phyloP scores from a whole-genome alignment of 371 early-diverging fungal species.

The Funneliformis caledonium region DNA sequence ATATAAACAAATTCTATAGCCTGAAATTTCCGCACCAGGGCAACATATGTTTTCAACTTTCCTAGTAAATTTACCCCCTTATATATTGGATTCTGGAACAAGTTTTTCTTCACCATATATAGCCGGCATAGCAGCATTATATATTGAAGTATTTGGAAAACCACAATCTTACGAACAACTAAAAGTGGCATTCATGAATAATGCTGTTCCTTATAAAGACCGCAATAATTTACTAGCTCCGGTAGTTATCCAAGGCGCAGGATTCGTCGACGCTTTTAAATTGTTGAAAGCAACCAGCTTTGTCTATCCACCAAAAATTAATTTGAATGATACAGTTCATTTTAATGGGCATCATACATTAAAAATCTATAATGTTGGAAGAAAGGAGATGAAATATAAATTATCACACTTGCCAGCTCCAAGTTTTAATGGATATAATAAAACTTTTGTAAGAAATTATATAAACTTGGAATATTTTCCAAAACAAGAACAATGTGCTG shows the following conservation, averaged over 20 bases:
- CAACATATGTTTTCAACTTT: constrained; percentile 74
- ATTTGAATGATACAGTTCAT: no score
- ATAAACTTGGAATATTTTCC: background rate
- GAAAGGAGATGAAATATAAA: constrained; percentile 55
- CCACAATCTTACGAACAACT: constrained; percentile 21
- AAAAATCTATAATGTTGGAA: constrained; percentile 64
- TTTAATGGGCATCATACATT: constrained; percentile 54
- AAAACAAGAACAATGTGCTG: background rate
- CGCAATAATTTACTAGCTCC: background rate
- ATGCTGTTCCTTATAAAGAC: constrained; percentile 31
- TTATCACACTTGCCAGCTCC: constrained; percentile 54
- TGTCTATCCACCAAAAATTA: constrained; percentile 64
- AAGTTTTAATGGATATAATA: constrained; percentile 52
- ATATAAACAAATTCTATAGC: constrained; percentile 40
- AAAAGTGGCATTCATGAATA: constrained; percentile 40
- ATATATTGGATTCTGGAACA: constrained; percentile 68
- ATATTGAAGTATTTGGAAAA: constrained; percentile 44
- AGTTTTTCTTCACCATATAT: constrained; percentile 76
- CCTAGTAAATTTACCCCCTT: constrained; percentile 55
- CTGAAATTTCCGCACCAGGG: constrained; percentile 74
- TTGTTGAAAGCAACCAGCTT: constrained; percentile 59
- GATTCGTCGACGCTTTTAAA: constrained; percentile 70
- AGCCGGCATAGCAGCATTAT: constrained; percentile 70
- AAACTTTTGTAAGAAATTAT: background rate
- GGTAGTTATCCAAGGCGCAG: constrained; percentile 71